These are phyloP conservation scores for Cucurbita moschata DNA, from an alignment of 306 rosid genomes.

Conservation along the genomic window DNA sequence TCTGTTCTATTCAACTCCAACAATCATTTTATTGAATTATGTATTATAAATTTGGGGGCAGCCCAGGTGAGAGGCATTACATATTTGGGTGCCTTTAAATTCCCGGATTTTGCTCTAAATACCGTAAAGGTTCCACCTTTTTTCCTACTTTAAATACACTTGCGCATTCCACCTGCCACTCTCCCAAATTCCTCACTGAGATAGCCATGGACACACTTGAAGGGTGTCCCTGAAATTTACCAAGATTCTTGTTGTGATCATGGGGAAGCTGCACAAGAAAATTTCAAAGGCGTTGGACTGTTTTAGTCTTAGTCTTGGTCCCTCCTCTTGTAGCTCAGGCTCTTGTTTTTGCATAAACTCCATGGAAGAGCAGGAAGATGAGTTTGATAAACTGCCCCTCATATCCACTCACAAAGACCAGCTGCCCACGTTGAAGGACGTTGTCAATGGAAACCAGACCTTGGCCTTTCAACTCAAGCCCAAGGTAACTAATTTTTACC, in stretches of 20 bases:
- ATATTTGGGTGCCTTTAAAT: not conserved
- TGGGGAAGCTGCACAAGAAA: slow-evolving; percentile 53
- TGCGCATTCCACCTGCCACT: not conserved
- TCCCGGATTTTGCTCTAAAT: not conserved
- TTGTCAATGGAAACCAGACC: slow-evolving; percentile 62
- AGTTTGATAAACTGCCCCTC: slow-evolving; percentile 44
- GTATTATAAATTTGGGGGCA: not conserved
- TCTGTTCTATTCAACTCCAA: not conserved
- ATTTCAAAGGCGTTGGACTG: slow-evolving; percentile 46
- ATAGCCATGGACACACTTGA: not conserved
- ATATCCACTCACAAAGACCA: slow-evolving; percentile 25
- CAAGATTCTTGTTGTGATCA: not conserved
- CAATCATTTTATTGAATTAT: not conserved
- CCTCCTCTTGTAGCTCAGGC: slow-evolving; percentile 28
- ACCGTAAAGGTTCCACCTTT: not conserved
- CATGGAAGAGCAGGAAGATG: slow-evolving; percentile 20
- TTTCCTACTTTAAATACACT: not conserved
- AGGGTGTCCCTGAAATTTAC: not conserved
- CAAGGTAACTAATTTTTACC: slow-evolving; percentile 22
- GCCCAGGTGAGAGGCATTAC: not conserved
- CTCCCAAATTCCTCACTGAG: not conserved
- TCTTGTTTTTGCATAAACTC: slow-evolving; percentile 65
- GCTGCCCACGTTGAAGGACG: slow-evolving; percentile 54
- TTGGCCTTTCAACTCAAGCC: slow-evolving; percentile 87
- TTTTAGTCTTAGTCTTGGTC: slow-evolving; percentile 19